phyloP scores from a whole-genome alignment of 2,329 filamentous ascomycete species.

The Berkeleyomyces basicola region DNA sequence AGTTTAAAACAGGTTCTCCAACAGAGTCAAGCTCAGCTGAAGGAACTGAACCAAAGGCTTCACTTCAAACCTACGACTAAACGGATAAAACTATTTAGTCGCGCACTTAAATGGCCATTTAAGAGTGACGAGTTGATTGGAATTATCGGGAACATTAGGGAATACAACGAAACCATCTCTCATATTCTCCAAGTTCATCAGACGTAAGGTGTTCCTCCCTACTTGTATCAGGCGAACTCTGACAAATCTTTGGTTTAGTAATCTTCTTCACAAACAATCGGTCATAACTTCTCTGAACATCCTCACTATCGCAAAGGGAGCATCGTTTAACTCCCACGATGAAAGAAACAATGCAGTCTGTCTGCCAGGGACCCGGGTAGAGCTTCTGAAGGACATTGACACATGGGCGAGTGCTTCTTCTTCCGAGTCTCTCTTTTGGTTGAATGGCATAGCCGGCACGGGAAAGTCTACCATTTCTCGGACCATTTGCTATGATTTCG shows the following conservation, averaged over 20 bases:
- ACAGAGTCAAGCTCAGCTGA: not conserved
- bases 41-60: not conserved
- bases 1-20: not conserved
- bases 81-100: not conserved
- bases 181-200: not conserved
- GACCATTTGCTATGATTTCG: conserved; percentile 16
- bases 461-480: conserved; percentile 26
- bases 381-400: conserved; percentile 20
- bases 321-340: conserved; percentile 22
- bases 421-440: conserved; percentile 21
- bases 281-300: not conserved
- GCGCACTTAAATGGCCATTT: not conserved
- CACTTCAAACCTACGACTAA: not conserved
- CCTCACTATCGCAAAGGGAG: conserved; percentile 15
- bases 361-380: conserved; percentile 19
- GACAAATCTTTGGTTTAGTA: not conserved
- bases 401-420: conserved; percentile 18
- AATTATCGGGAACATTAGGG: not conserved
- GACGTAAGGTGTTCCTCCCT: not conserved
- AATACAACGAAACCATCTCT: not conserved
- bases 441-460: conserved; percentile 25
- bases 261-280: not conserved
- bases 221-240: not conserved
- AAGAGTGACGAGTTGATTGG: not conserved
- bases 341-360: conserved; percentile 22